A percentile compares a stretch with the other conserved stretches of the same genome.
These are phyloP conservation scores for Penicillium steckii DNA, from an alignment of 495 filamentous ascomycete genomes.

Conservation along the genomic window DNA sequence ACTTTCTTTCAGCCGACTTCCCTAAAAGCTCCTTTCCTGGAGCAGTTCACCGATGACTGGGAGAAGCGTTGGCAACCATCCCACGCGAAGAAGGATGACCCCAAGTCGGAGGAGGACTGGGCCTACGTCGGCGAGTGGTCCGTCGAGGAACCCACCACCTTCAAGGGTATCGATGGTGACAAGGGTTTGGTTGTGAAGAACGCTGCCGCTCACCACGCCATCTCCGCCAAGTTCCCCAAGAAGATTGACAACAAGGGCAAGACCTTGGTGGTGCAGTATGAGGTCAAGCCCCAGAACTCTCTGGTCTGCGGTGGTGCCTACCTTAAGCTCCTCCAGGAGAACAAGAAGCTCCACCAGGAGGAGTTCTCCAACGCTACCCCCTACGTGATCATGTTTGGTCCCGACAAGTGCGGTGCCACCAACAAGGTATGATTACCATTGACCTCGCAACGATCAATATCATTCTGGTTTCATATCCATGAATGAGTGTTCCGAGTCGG, in stretches of 20 bases:
- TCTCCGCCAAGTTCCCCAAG: slow-evolving; percentile 97
- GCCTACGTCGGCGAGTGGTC: slow-evolving; percentile 95
- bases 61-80: slow-evolving; percentile 87
- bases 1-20: slow-evolving; percentile 64
- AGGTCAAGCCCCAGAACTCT: slow-evolving; percentile 98
- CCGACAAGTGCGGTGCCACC: slow-evolving; percentile 98
- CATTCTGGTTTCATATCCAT: neutral
- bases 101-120: slow-evolving; percentile 89
- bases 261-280: slow-evolving; percentile 96
- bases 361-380: slow-evolving; percentile 98
- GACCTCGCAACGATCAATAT: too few relatives aligned
- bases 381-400: slow-evolving; percentile 99
- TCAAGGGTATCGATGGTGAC: slow-evolving; percentile 94
- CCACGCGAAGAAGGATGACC: slow-evolving; percentile 93
- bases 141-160: slow-evolving; percentile 90
- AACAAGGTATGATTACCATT: slow-evolving; percentile 70
- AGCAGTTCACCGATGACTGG: slow-evolving; percentile 98
- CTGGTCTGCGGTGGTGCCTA: slow-evolving; percentile 99
- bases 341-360: slow-evolving; percentile 92
- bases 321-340: slow-evolving; percentile 98
- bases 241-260: slow-evolving; percentile 96
- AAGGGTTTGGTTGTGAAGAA: slow-evolving; percentile 98
- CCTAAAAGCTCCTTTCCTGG: slow-evolving; percentile 91
- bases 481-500: neutral
- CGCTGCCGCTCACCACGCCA: slow-evolving; percentile 94